phyloP scores from a whole-genome alignment of 2,329 filamentous ascomycete species.

The Ophiocordyceps robertsii region DNA sequence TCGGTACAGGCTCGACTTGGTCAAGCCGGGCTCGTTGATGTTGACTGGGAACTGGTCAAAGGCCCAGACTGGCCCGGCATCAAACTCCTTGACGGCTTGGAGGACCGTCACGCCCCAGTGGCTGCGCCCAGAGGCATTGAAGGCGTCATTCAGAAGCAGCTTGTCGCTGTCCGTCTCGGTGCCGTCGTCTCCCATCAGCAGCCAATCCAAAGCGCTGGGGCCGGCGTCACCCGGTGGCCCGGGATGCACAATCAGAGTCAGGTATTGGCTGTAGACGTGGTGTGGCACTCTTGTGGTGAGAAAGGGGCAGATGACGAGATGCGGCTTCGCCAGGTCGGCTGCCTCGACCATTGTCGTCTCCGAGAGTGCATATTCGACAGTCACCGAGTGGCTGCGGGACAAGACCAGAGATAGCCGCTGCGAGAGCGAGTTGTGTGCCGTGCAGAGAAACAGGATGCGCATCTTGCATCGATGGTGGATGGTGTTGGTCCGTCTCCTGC shows the following conservation, averaged over 20 bases:
- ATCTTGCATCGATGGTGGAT: constrained; percentile 8
- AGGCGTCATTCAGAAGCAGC: constrained; percentile 13
- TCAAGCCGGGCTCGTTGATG: constrained; percentile 23
- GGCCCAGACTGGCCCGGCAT: constrained; percentile 29
- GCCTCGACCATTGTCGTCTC: constrained; percentile 22
- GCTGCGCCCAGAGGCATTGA: constrained; percentile 16
- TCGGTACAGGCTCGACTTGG: constrained; percentile 26
- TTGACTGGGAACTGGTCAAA: constrained; percentile 27
- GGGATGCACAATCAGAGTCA: constrained; percentile 26
- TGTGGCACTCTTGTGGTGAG: constrained; percentile 22
- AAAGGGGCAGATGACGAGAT: constrained; percentile 28
- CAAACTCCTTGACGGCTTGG: constrained; percentile 25
- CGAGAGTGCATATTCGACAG: constrained; percentile 24
- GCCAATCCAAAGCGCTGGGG: constrained; percentile 26
- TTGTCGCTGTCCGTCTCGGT: constrained; percentile 14
- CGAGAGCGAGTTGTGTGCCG: constrained; percentile 29
- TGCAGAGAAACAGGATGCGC: constrained; percentile 29
- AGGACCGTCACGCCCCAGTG: constrained; percentile 27
- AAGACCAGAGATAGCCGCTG: constrained; percentile 23
- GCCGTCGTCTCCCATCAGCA: constrained; percentile 27
- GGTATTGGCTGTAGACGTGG: constrained; percentile 20
- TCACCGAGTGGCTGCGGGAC: constrained; percentile 20
- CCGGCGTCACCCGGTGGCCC: constrained; percentile 27
- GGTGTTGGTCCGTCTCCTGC: not conserved
- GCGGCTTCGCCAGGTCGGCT: constrained; percentile 19